Percentiles rank a stretch among this genome's conserved stretches.
phyloP scores from a whole-genome alignment of 441 rosid species.

The Oxalis stricta region DNA sequence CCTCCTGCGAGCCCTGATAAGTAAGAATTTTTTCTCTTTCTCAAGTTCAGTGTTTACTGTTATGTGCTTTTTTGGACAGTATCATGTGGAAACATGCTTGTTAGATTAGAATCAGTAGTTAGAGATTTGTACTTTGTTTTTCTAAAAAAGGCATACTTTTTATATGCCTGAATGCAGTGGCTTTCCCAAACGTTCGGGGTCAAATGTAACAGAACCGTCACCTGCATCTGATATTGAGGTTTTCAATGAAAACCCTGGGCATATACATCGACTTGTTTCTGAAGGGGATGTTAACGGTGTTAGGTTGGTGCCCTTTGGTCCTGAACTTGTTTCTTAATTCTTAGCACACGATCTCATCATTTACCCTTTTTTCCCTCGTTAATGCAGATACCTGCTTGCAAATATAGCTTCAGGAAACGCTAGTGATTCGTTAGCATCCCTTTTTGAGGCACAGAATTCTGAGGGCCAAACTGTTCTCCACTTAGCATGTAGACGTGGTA shows the following conservation, averaged over 20 bases:
- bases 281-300: conserved; percentile 75
- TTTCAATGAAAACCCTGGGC: conserved; percentile 42
- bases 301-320: conserved; percentile 41
- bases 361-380: conserved; percentile 2
- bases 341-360: conserved; percentile 6
- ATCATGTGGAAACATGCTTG: not conserved
- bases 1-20: conserved; percentile 88
- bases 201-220: conserved; percentile 41
- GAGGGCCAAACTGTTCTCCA: conserved; percentile 97
- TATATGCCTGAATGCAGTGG: conserved; percentile 35
- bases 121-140: not conserved
- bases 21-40: conserved; percentile 54
- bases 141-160: not conserved
- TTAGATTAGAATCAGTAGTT: conserved; percentile 1
- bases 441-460: conserved; percentile 77
- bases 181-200: conserved; percentile 33
- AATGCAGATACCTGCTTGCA: conserved; percentile 59
- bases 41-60: too few species aligned
- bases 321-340: conserved; percentile 6
- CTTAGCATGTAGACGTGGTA: conserved; percentile 96
- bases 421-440: conserved; percentile 30
- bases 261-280: conserved; percentile 60
- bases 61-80: not conserved
- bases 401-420: conserved; percentile 52
- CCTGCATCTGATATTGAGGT: conserved; percentile 31